Evolutionary conservation across 139 green algal genomes (phyloP).

Genomic region (Tetradesmus obliquus): DNA sequence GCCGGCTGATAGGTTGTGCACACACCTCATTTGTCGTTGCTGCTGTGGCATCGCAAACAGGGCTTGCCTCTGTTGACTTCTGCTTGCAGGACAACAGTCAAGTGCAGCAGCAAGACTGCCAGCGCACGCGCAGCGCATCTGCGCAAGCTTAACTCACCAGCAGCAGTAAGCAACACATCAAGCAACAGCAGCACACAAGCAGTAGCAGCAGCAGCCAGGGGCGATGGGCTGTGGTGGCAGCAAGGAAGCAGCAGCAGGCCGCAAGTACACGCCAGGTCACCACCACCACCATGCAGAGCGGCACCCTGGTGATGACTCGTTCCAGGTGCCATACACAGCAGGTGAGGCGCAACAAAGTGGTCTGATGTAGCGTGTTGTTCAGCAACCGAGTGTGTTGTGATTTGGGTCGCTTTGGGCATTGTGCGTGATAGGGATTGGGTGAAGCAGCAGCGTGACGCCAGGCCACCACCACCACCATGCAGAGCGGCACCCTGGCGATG

Average conservation of each 20-base stretch:
- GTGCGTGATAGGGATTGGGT: too few species aligned
- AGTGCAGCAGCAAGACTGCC: too few species aligned
- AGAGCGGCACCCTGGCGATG: too few species aligned
- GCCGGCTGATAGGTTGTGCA: too few species aligned
- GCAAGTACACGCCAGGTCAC: constrained; percentile 23
- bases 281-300: background rate
- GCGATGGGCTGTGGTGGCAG: constrained; percentile 41
- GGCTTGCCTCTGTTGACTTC: background rate
- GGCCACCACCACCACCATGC: too few species aligned
- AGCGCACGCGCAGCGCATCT: too few species aligned
- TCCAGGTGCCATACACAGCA: background rate
- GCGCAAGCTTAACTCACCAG: background rate
- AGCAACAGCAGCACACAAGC: background rate
- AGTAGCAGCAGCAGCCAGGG: background rate
- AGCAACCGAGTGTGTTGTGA: too few species aligned
- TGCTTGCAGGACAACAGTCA: background rate
- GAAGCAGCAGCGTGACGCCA: too few species aligned
- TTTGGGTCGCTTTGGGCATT: too few species aligned
- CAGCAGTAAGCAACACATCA: background rate
- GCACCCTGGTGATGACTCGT: background rate
- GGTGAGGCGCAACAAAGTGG: background rate
- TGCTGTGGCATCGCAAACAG: background rate
- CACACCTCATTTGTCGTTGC: too few species aligned
- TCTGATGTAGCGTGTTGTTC: too few species aligned
- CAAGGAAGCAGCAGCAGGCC: background rate